A percentile compares a stretch with the other conserved stretches of the same genome.
Evolutionary conservation across 2,329 filamentous ascomycete genomes (phyloP).

Genomic region (Talaromyces funiculosus): DNA sequence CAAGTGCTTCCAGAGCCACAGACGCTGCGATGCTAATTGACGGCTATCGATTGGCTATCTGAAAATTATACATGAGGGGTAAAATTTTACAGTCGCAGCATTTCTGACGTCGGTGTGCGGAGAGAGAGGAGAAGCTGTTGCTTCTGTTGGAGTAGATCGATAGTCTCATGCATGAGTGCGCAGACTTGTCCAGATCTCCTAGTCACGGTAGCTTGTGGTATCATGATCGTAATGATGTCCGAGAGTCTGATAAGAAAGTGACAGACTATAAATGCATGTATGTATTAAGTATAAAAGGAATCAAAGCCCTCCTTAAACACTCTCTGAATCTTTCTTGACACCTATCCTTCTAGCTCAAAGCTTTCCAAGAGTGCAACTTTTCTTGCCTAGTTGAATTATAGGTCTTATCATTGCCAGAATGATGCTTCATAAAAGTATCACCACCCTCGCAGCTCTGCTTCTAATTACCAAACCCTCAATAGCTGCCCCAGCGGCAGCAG

Average conservation of each 20-base stretch:
- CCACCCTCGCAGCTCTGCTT: not conserved
- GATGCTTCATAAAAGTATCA: not conserved
- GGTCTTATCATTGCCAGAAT: not conserved
- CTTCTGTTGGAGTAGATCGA: not conserved
- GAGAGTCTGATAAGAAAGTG: no score
- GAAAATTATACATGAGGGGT: not conserved
- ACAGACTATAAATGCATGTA: no score
- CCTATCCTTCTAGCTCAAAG: no score
- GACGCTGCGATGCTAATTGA: not conserved
- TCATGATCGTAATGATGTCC: no score
- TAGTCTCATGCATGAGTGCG: not conserved
- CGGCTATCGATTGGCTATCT: not conserved
- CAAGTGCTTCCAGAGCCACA: not conserved
- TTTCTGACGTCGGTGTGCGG: not conserved
- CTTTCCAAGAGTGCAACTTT: no score
- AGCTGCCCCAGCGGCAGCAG: conserved; percentile 20
- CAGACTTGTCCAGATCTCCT: not conserved
- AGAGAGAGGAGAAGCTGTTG: not conserved
- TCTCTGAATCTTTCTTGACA: no score
- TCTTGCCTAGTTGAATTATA: no score
- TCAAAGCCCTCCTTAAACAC: not conserved
- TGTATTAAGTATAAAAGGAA: not conserved
- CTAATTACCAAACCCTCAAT: conserved; percentile 1
- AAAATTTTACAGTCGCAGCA: no score
- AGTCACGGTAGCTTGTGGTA: no score